These are phyloP conservation scores for Coccinonectria pachysandricola DNA, from an alignment of 2,329 filamentous ascomycete genomes.

Conservation along the genomic window DNA sequence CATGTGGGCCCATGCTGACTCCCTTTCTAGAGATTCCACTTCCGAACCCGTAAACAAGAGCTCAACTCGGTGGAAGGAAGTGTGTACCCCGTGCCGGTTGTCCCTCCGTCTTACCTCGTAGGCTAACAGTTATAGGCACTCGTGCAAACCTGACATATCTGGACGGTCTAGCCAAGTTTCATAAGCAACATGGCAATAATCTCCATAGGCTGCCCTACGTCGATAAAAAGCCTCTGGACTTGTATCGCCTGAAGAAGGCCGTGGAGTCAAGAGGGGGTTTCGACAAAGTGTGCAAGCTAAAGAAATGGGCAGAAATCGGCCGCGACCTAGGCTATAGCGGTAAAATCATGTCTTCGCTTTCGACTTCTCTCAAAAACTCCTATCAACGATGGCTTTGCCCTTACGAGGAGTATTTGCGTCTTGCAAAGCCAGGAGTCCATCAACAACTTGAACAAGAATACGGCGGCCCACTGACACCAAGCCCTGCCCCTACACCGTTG, in stretches of 20 bases:
- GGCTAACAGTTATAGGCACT: no score
- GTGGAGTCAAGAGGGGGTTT: slow-evolving; percentile 93
- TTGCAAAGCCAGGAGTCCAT: slow-evolving; percentile 92
- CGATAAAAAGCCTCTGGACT: slow-evolving; percentile 90
- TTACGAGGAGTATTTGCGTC: slow-evolving; percentile 86
- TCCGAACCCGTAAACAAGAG: slow-evolving; percentile 90
- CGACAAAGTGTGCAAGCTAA: slow-evolving; percentile 90
- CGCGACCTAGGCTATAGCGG: slow-evolving; percentile 94
- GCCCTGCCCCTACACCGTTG: slow-evolving; percentile 57
- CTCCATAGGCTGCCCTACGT: slow-evolving; percentile 91
- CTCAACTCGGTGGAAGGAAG: slow-evolving; percentile 97
- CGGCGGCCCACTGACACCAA: slow-evolving; percentile 80
- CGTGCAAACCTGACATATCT: slow-evolving; percentile 93
- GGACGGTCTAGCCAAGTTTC: slow-evolving; percentile 89
- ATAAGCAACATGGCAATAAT: slow-evolving; percentile 92
- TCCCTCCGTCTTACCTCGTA: no score
- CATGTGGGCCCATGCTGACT: no score
- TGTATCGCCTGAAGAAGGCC: slow-evolving; percentile 93
- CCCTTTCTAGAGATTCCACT: slow-evolving; percentile 72
- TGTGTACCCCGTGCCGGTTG: no score
- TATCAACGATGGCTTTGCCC: slow-evolving; percentile 95
- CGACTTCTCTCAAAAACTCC: slow-evolving; percentile 95
- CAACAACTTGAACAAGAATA: slow-evolving; percentile 90
- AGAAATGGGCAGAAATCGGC: slow-evolving; percentile 99
- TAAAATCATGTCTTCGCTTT: slow-evolving; percentile 98